phyloP scores from a whole-genome alignment of 345 rosid genomes.

The Populus davidiana region DNA sequence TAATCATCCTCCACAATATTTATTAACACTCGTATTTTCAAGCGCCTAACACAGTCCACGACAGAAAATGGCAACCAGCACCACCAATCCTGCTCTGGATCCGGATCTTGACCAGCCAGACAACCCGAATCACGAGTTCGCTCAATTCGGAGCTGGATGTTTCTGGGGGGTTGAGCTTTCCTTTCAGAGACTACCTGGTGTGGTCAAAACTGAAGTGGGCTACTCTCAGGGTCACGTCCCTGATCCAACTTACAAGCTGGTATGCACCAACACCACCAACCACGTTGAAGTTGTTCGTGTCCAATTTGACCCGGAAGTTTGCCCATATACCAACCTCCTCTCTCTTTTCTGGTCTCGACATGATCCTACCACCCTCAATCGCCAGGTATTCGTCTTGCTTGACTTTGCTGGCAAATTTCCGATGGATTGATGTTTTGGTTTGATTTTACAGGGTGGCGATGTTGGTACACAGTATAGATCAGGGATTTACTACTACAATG shows the following conservation, averaged over 20 bases:
- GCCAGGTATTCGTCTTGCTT: conserved; percentile 44
- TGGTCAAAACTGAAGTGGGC: conserved; percentile 75
- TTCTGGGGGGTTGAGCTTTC: conserved; percentile 87
- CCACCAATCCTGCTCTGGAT: conserved; percentile 46
- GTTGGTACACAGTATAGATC: conserved; percentile 84
- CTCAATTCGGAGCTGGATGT: conserved; percentile 93
- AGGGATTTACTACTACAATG: conserved; percentile 76
- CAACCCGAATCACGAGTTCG: conserved; percentile 46
- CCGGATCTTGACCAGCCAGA: conserved; percentile 61
- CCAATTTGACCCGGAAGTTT: conserved; percentile 66
- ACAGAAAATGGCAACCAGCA: background rate
- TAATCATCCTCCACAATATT: background rate
- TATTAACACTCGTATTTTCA: too few relatives aligned
- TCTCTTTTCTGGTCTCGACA: conserved; percentile 73
- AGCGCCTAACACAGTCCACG: background rate
- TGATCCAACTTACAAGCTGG: conserved; percentile 59
- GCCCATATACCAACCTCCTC: conserved; percentile 55
- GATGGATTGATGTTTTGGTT: conserved; percentile 5
- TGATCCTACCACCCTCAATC: conserved; percentile 81
- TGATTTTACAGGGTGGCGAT: conserved; percentile 52
- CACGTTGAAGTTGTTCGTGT: conserved; percentile 81
- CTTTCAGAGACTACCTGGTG: conserved; percentile 71
- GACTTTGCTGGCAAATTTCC: background rate
- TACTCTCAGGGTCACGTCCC: conserved; percentile 72
- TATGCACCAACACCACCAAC: conserved; percentile 64